Evolutionary conservation across 495 filamentous ascomycete species (phyloP).

Genomic region (Aspergillus bertholletiae): DNA sequence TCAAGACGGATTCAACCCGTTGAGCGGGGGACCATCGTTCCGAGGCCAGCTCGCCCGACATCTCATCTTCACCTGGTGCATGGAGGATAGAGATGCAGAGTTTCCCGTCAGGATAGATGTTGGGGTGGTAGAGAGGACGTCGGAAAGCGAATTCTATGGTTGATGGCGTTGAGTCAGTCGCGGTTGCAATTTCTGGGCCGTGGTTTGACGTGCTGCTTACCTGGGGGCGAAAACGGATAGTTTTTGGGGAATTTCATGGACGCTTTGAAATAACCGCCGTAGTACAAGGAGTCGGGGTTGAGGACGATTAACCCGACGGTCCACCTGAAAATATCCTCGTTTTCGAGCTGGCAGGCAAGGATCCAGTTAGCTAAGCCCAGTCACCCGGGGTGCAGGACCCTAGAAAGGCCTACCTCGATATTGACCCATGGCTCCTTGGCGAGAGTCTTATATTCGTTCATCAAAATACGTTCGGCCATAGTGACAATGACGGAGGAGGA

Average conservation of each 20-base stretch:
- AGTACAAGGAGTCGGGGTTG: conserved; percentile 86
- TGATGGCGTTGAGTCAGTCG: conserved; percentile 5
- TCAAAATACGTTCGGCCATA: conserved; percentile 77
- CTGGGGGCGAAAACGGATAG: conserved; percentile 87
- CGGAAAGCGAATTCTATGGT: conserved; percentile 73
- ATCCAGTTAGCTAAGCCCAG: neutral
- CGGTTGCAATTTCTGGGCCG: no score
- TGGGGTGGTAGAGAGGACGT: conserved; percentile 83
- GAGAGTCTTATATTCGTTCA: conserved; percentile 83
- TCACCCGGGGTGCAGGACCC: neutral
- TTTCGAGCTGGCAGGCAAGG: conserved; percentile 50
- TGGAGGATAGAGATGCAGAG: conserved; percentile 98
- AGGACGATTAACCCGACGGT: conserved; percentile 83
- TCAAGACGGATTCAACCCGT: conserved; percentile 88
- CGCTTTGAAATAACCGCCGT: conserved; percentile 89
- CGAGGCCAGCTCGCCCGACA: conserved; percentile 81
- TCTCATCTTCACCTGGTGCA: conserved; percentile 82
- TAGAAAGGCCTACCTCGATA: conserved; percentile 57
- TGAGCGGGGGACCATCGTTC: conserved; percentile 95
- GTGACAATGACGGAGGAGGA: conserved; percentile 1
- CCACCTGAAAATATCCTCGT: conserved; percentile 82
- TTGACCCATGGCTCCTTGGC: conserved; percentile 90
- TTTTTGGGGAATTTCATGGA: conserved; percentile 83
- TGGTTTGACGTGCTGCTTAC: no score
- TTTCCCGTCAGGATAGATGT: conserved; percentile 85